Evolutionary conservation across 441 rosid species (phyloP).

Genomic region (Corymbia calophylla): DNA sequence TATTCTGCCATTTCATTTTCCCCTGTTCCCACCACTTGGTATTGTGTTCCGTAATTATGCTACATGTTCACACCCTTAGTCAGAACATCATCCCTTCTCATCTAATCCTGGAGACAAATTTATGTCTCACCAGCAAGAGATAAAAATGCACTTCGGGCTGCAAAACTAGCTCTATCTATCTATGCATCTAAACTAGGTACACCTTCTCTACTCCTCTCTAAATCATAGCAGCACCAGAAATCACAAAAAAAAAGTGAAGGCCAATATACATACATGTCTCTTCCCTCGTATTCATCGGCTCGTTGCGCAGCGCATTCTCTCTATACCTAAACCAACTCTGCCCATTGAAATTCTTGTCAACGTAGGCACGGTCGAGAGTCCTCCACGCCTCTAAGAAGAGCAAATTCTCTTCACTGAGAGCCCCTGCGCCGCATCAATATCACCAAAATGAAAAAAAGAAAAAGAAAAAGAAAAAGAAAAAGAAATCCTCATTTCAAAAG

Average conservation of each 20-base stretch:
- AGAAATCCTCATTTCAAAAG: background rate
- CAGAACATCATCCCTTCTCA: background rate
- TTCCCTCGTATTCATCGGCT: conserved; percentile 79
- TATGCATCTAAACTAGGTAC: background rate
- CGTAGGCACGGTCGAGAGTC: conserved; percentile 85
- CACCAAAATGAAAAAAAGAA: background rate
- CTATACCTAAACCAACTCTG: conserved; percentile 98
- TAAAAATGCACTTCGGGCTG: background rate
- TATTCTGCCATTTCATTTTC: background rate
- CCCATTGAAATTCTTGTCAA: conserved; percentile 88
- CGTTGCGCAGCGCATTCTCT: conserved; percentile 83
- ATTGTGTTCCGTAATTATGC: background rate
- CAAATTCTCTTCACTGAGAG: background rate
- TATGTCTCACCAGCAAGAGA: background rate
- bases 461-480: background rate
- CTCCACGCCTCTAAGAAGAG: conserved; percentile 49
- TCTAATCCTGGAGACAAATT: background rate
- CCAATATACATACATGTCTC: conserved; percentile 60
- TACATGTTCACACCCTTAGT: background rate
- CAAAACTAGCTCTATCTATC: background rate
- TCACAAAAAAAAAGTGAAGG: background rate
- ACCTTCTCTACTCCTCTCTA: background rate
- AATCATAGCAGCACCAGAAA: conserved; percentile 1
- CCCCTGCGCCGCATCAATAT: background rate
- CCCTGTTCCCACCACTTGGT: background rate